phyloP scores from a whole-genome alignment of 768 basidiomycete species.

The Clavaria fumosa region DNA sequence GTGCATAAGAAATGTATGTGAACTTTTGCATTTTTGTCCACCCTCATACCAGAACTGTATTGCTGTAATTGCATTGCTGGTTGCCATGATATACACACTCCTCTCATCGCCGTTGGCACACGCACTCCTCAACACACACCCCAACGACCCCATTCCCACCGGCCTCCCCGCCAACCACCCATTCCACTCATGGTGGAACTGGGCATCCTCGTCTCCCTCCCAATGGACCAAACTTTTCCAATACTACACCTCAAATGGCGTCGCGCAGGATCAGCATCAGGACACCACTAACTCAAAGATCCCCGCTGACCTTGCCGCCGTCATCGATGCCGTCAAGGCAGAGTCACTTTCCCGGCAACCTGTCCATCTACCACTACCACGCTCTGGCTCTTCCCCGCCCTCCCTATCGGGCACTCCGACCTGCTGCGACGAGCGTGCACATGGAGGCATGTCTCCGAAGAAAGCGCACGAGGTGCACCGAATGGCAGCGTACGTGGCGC shows the following conservation, averaged over 20 bases:
- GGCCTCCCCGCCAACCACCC: constrained; percentile 11
- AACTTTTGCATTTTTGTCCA: no score
- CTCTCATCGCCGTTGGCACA: constrained; percentile 12
- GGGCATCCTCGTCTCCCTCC: constrained; percentile 17
- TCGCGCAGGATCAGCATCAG: no score
- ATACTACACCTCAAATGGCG: constrained; percentile 2
- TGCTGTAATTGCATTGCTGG: no score
- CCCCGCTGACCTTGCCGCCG: constrained; percentile 6
- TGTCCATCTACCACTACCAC: constrained; percentile 8
- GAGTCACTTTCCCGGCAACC: constrained; percentile 16
- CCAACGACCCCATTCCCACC: constrained; percentile 26
- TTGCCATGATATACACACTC: no score
- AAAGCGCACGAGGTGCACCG: constrained; percentile 56
- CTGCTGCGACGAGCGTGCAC: no score
- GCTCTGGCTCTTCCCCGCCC: background rate
- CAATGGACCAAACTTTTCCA: constrained; percentile 6
- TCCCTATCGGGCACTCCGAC: no score
- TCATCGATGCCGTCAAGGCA: constrained; percentile 13
- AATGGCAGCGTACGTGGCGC: constrained; percentile 40
- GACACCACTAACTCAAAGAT: background rate
- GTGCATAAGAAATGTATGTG: no score
- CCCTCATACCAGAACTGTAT: no score
- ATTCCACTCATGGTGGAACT: constrained; percentile 23
- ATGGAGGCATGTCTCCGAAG: constrained; percentile 66
- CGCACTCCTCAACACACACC: constrained; percentile 29